These are phyloP conservation scores for Aegilops speltoides DNA, from an alignment of 176 grass and related monocot genomes.

Conservation along the genomic window DNA sequence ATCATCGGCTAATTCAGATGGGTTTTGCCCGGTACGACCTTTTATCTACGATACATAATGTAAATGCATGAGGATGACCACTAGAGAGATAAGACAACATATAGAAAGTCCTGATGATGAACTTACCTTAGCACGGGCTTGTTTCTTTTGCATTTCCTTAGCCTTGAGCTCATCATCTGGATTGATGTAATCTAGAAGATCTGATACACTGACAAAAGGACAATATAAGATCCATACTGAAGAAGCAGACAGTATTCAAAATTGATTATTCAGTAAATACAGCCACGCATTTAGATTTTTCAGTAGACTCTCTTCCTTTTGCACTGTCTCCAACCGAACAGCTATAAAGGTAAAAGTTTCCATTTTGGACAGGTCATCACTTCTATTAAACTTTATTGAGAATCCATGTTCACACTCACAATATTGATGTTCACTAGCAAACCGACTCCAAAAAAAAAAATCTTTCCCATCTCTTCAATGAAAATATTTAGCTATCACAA, in stretches of 20 bases:
- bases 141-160: constrained; percentile 96
- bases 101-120: constrained; percentile 14
- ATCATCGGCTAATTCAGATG: constrained; percentile 63
- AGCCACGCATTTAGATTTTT: constrained; percentile 1
- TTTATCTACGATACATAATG: constrained; percentile 69
- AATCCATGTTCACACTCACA: constrained; percentile 10
- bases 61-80: constrained; percentile 26
- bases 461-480: constrained; percentile 23
- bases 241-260: constrained; percentile 17
- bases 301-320: constrained; percentile 1
- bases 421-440: constrained; percentile 16
- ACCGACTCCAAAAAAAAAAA: constrained; percentile 1
- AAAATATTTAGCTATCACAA: constrained; percentile 24
- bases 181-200: constrained; percentile 98
- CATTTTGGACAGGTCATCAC: constrained; percentile 30
- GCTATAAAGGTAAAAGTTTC: neutral
- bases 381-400: constrained; percentile 13
- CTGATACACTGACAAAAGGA: constrained; percentile 77
- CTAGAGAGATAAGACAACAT: constrained; percentile 27
- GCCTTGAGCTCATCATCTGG: constrained; percentile 89
- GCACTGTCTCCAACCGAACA: neutral
- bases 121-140: constrained; percentile 88
- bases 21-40: constrained; percentile 61
- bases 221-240: constrained; percentile 32
- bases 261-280: constrained; percentile 7